Percentiles rank a stretch among this genome's conserved stretches.
Conservation (phyloP, 352 stramenopile species). For the Phytophthora syringae region DNA sequence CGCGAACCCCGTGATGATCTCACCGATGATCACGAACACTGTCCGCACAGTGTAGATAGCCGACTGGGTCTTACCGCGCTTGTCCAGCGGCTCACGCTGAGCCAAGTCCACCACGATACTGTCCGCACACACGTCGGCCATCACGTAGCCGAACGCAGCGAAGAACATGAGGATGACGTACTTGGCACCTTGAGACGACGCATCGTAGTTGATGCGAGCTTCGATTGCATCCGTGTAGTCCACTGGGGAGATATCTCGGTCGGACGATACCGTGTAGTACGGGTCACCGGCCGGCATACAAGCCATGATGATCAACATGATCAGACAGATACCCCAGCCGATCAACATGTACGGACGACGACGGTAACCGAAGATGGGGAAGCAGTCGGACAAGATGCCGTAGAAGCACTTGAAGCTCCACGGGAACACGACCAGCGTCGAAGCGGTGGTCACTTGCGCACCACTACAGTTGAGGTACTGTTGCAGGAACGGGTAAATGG, state of each 20-base stretch:
- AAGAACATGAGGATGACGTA: slow-evolving; percentile 68
- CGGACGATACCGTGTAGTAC: slow-evolving; percentile 54
- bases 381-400: slow-evolving; percentile 34
- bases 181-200: slow-evolving; percentile 41
- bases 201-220: slow-evolving; percentile 49
- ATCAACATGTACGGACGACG: slow-evolving; percentile 65
- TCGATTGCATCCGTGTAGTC: slow-evolving; percentile 41
- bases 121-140: slow-evolving; percentile 51
- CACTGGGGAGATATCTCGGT: slow-evolving; percentile 28
- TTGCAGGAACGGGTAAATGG: slow-evolving; percentile 41
- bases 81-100: slow-evolving; percentile 58
- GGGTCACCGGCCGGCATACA: slow-evolving; percentile 46
- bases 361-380: slow-evolving; percentile 50
- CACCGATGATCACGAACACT: slow-evolving; percentile 49
- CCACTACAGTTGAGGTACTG: slow-evolving; percentile 41
- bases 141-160: slow-evolving; percentile 41
- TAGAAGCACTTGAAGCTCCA: slow-evolving; percentile 46
- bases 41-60: slow-evolving; percentile 58
- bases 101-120: slow-evolving; percentile 63
- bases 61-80: slow-evolving; percentile 61
- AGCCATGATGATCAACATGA: slow-evolving; percentile 59
- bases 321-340: slow-evolving; percentile 53
- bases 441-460: slow-evolving; percentile 29
- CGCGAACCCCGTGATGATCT: slow-evolving; percentile 48
- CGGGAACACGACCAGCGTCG: slow-evolving; percentile 31